Evolutionary conservation across 1,284 basidiomycete genomes (phyloP), one percentile per base, ranked within the genome.

Genomic region (Bondarzewia mesenterica): DNA sequence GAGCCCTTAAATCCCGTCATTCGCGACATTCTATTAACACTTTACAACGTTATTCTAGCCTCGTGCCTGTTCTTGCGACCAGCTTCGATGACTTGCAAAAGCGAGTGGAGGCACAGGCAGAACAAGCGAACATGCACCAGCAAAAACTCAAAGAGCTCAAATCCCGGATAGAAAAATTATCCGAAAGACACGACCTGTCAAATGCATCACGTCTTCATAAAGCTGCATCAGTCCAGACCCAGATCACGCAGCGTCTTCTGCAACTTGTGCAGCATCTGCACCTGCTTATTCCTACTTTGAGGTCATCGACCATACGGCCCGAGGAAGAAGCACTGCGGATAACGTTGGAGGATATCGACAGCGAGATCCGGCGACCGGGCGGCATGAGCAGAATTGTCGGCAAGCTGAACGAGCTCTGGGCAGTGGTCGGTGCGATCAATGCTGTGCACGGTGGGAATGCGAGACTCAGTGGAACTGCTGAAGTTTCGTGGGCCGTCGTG

Each of bases 371-470:
- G 51, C 63, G 73, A 15, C 71, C 71, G 7, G 73, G 76, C 43
- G 73, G 68, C 52, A 77, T 66, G 64, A 77, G 87, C 44, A 67
- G 85, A 60, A 71, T 92, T 62, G 80, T 82, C 44, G 82, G 79
- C 38, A 85, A 85, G 59, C 60, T 90, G 56, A 87, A 85, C 55
- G 91, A 93, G 63, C 70, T 94, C 22, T 93, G 91, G 90, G 90
- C 88, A 12, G 68, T 86, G 36, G 74, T 93, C 10, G 89, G 89
- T n/a, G 84, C 88, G 47, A 72, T 92, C 15, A 75, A 76, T 51
- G 85, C 85, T 1, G 72, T 75, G 46, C 63, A 72, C 53, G 81
- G 85, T 56, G 64, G 74, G 48, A 77, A 72, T 49, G 10, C 29
- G 10, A 10, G 29, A n/a, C 64, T 71, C 54, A 72, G 60, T 57